A percentile compares a stretch with the other conserved stretches of the same genome.
These are phyloP conservation scores for Hyphopichia fennica DNA, from an alignment of 1,139 yeast species.

Conservation along the genomic window DNA sequence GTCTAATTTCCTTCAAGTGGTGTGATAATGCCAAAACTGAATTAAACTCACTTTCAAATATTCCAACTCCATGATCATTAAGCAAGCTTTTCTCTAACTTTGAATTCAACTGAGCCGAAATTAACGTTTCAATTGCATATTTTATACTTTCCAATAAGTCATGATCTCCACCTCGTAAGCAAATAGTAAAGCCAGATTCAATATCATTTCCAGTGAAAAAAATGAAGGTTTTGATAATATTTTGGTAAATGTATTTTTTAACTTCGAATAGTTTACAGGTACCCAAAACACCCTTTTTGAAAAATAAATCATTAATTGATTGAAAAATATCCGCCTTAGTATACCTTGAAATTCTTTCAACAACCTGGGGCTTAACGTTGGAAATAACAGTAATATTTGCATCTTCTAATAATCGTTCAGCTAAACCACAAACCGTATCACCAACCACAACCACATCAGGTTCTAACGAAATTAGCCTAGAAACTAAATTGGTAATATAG, in stretches of 20 bases:
- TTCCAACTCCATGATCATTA: conserved; percentile 60
- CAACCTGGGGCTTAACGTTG: conserved; percentile 78
- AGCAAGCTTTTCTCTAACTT: conserved; percentile 80
- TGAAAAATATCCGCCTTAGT: conserved; percentile 78
- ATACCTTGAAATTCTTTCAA: conserved; percentile 75
- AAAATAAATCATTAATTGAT: conserved; percentile 47
- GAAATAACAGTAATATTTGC: conserved; percentile 78
- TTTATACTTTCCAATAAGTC: conserved; percentile 66
- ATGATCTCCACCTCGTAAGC: conserved; percentile 73
- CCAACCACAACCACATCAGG: conserved; percentile 84
- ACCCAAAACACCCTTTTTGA: conserved; percentile 63
- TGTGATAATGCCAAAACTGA: background rate
- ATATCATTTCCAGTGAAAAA: conserved; percentile 76
- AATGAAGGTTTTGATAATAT: conserved; percentile 66
- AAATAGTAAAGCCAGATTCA: conserved; percentile 77
- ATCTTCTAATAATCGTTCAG: conserved; percentile 67
- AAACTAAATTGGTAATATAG: conserved; percentile 77
- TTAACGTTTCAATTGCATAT: conserved; percentile 76
- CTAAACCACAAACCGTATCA: conserved; percentile 81
- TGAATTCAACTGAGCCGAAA: conserved; percentile 72
- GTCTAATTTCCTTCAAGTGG: background rate
- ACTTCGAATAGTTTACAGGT: conserved; percentile 72
- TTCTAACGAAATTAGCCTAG: conserved; percentile 69
- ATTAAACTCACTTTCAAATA: background rate
- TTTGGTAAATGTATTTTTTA: conserved; percentile 56